These are phyloP conservation scores for Pulveroboletus sp. DNA, from an alignment of 768 basidiomycete species.

Conservation along the genomic window DNA sequence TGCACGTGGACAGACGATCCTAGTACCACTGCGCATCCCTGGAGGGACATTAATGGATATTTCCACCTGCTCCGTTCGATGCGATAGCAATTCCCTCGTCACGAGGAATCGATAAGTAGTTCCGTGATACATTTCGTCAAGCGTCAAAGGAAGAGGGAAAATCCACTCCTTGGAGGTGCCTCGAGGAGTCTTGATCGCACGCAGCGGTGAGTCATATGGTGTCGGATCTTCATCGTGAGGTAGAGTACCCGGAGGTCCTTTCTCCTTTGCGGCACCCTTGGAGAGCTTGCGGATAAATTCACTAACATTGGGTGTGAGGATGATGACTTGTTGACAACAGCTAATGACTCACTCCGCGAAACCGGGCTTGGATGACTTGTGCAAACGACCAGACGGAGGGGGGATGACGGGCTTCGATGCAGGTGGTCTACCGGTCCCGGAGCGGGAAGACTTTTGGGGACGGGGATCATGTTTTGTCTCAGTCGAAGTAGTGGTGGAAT, in stretches of 20 bases:
- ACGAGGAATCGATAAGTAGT: constrained; percentile 57
- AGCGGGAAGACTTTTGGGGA: constrained; percentile 11
- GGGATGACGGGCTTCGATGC: constrained; percentile 29
- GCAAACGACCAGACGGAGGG: constrained; percentile 20
- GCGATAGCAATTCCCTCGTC: constrained; percentile 51
- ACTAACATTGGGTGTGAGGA: constrained; percentile 17
- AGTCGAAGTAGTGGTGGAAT: background rate
- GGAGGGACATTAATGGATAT: constrained; percentile 60
- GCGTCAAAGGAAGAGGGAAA: constrained; percentile 58
- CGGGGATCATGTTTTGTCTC: constrained; percentile 7
- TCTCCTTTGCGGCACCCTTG: constrained; percentile 9
- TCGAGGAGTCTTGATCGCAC: constrained; percentile 36
- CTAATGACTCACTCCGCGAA: constrained; percentile 27
- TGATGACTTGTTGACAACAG: background rate
- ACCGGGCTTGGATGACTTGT: constrained; percentile 22
- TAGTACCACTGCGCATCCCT: constrained; percentile 59
- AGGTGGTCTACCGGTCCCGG: constrained; percentile 12
- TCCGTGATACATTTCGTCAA: constrained; percentile 62
- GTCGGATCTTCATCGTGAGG: constrained; percentile 15
- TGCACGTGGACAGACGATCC: constrained; percentile 57
- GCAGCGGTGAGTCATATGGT: constrained; percentile 38
- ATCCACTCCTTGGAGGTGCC: constrained; percentile 58
- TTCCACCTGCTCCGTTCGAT: constrained; percentile 49
- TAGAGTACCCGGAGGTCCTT: background rate
- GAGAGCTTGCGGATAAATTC: constrained; percentile 30